phyloP scores from a whole-genome alignment of 163 green algal genomes.

The Scenedesmus sp. region DNA sequence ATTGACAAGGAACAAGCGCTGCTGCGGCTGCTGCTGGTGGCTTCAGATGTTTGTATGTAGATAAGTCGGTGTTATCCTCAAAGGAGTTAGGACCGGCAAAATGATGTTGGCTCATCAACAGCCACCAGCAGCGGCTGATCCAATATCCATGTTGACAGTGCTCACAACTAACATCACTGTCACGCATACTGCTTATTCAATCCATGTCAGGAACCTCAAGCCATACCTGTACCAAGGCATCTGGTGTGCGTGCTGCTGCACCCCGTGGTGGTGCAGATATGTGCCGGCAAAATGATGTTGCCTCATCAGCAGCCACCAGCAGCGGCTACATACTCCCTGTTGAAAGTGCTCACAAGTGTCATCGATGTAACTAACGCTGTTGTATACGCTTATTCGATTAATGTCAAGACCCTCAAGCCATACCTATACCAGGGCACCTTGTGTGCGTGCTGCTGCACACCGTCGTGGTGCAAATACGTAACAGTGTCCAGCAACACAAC shows the following conservation, averaged over 20 bases:
- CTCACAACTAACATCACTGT: too few species aligned
- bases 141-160: slow-evolving; percentile 75
- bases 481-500: slow-evolving; percentile 94
- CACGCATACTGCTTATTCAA: background rate
- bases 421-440: slow-evolving; percentile 95
- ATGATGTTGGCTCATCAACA: background rate
- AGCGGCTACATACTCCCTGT: slow-evolving; percentile 81
- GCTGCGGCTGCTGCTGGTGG: background rate
- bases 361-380: too few species aligned
- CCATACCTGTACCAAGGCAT: slow-evolving; percentile 93
- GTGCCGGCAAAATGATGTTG: slow-evolving; percentile 69
- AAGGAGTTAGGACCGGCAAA: background rate
- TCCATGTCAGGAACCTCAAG: background rate
- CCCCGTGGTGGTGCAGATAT: slow-evolving; percentile 97
- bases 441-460: slow-evolving; percentile 82
- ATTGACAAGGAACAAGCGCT: too few species aligned
- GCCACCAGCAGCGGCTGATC: slow-evolving; percentile 64
- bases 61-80: background rate
- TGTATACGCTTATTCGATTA: background rate
- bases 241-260: slow-evolving; percentile 79
- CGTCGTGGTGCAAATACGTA: slow-evolving; percentile 98
- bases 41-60: background rate
- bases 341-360: too few species aligned
- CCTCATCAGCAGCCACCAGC: background rate
- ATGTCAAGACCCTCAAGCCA: background rate